Evolutionary conservation across 1,284 basidiomycete species (phyloP), one percentile per base, ranked within the genome.

Genomic region (Malassezia psittaci): DNA sequence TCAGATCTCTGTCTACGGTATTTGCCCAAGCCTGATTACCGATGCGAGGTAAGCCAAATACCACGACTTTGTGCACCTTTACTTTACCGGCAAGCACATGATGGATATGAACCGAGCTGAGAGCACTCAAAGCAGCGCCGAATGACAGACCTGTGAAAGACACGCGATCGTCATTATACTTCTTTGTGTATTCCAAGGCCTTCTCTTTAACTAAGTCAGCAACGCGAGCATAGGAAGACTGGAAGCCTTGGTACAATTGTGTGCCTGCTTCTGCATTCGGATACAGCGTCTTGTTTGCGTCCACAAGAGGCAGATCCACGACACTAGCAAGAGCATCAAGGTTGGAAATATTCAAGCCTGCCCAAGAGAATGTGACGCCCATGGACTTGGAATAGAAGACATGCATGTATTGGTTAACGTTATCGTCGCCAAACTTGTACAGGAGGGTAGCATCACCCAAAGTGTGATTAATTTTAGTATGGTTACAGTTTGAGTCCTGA

Each of bases 1-100:
- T 24, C 18, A 47, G 29, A n/a, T 13, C 12, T 8, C 41, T 21
- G 41, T 60, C 59, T 5, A 62, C 43, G 11, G 41, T 43, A 48
- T 61, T 48, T 24, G 60, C 60, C 46, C 54, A 61, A 18, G 35
- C 37, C 9, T 32, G 43, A 34, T 61, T 61, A 15, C 60, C 60
- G 12, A 53, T 44, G n/a, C 60, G 52, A 2, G 60, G 60, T 9
- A 40, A 47, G 18, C 58, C 58, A 18, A 57, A 52, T 2, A 52
- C 44, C 5, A 57, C 21, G 6, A 37, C 33, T 5, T 32, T 43
- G 49, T 60, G 35, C 53, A 59, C 5, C 24, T 29, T 29, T 29
- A 29, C 24, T 16, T 42, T 24, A 59, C 60, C 54, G 33, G 57
- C 34, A 45, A 59, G 4, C 52, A 53, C 39, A 59, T 50, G 47